Base-by-base conservation (phyloP, 2,329 filamentous ascomycete genomes). In the Alternaria burnsii region DNA sequence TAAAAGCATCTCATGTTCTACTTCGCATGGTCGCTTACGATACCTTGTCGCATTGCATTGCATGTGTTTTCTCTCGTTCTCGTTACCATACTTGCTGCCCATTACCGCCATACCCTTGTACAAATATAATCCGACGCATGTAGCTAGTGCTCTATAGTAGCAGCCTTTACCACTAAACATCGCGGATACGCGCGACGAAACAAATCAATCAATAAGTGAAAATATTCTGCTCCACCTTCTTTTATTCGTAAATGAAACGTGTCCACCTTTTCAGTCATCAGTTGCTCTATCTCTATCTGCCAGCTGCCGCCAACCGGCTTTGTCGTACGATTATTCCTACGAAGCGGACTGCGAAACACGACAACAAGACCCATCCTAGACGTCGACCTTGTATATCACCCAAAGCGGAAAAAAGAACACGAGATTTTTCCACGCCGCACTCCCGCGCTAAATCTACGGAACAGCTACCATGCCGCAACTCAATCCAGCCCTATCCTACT, bases 71-170 rank as follows among this genome's bases (percentile, higher is more conserved):
- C 36, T 60, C 50, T 50, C 28, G 30, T 57, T 40, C 32, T 14
- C 42, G 26, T 44, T n/a, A 18, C 24, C 51, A 56, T 47, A 32
- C 43, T 34, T 52, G 12, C 26, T 38, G 16, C 32, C 30, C n/a
- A 26, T 47, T 38, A 40, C 20, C 18, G 16, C 32, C 55, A 62
- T 65, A 65, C 53, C 59, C 59, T 52, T 65, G 63, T 65, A 65
- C 61, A 61, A 65, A 48, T 63, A 61, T 61, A 58, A 54, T 58
- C 51, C n/a, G 24, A 41, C 38, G 12, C 20, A 44, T 55, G 32
- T 54, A 50, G 30, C 34, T 48, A 55, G 46, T 50, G 30, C 32
- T 30, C 26, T 41, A 28, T 34, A 55, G 32, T 41, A 48, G 43
- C 32, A 41, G 40, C 20, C 18, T 38, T 55, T 16, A 24, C 18